Evolutionary conservation across 2,329 filamentous ascomycete genomes (phyloP).

Genomic region (Sporothrix curviconia): DNA sequence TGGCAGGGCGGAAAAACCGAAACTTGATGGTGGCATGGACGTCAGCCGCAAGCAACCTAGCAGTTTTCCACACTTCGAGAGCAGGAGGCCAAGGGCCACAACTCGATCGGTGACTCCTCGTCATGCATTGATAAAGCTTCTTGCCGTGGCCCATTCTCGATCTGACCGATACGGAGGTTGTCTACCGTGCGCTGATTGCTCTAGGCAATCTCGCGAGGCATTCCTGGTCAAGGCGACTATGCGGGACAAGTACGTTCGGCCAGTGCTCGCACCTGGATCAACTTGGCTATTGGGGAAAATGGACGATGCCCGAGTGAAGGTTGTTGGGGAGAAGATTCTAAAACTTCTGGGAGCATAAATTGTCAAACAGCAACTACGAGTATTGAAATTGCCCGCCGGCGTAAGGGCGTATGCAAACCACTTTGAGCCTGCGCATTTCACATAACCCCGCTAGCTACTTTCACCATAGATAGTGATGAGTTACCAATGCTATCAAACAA

Average conservation of each 20-base stretch:
- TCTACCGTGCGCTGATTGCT: conserved; percentile 76
- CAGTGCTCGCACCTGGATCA: conserved; percentile 32
- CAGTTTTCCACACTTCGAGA: conserved; percentile 59
- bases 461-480: too few relatives aligned
- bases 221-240: conserved; percentile 38
- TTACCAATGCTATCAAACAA: too few relatives aligned
- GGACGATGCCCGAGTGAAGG: conserved; percentile 41
- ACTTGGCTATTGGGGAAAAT: conserved; percentile 36
- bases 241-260: neutral
- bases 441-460: too few relatives aligned
- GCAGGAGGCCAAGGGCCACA: conserved; percentile 36
- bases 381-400: too few relatives aligned
- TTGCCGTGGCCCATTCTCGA: conserved; percentile 57
- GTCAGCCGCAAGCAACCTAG: conserved; percentile 78
- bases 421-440: too few relatives aligned
- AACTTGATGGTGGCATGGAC: conserved; percentile 78
- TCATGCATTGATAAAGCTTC: conserved; percentile 43
- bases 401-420: too few relatives aligned
- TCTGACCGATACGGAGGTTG: conserved; percentile 71
- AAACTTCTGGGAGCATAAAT: conserved; percentile 2
- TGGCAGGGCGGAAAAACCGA: conserved; percentile 56
- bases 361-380: too few relatives aligned
- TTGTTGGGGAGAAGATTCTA: conserved; percentile 12
- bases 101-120: conserved; percentile 35
- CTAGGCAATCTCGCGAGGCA: conserved; percentile 62